Base-by-base conservation (phyloP, 495 filamentous ascomycete genomes). In the Penicillium cinerascens region DNA sequence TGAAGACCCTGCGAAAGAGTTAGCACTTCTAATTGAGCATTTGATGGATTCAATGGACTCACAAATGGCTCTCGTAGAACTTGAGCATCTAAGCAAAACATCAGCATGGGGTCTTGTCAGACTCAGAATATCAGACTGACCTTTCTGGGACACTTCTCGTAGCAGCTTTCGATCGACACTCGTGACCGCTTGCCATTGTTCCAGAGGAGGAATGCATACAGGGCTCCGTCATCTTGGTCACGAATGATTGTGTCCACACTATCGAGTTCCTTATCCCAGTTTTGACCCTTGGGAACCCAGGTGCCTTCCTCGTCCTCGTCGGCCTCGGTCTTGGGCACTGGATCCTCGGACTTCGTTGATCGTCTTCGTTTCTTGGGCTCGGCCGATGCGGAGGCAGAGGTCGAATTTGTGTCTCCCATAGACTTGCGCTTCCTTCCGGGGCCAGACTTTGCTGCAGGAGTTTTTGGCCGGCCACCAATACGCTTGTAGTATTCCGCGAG, bases 251-350 rank as follows among this genome's bases (percentile, higher is more conserved):
- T 84, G 23, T 85, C 77, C 15, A 87, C 74, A 2, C 46, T 60
- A 22, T 72, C 56, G 3, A 87, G 71, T 17, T 82, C 66, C 4
- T 72, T 60, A 35, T 86, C 84, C 84, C 84, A 87, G 49, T 59
- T 70, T 33, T 82, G 78, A 6, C 62, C 59, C 23, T 78, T 78
- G 9, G 80, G 77, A 1, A 70, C 51, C 81, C 80, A 83, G 39
- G 9, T 33, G 8, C 29, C 11, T 11, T 33, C 29, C 29, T 33
- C 29, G 11, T 33, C 29, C 29, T 47, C 49, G 2, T 56, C 43
- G 20, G 58, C 25, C 39, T 58, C 29, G 18, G 16, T 38, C 55
- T 54, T 54, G 44, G 33, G 53, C 44, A 26, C 56, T 49, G 36
- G 56, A 51, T 41, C 53, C 15, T 59, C 23, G 46, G 60, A 13